Evolutionary conservation across 257 asterid species (phyloP).

Genomic region (Gynochthodes officinalis): DNA sequence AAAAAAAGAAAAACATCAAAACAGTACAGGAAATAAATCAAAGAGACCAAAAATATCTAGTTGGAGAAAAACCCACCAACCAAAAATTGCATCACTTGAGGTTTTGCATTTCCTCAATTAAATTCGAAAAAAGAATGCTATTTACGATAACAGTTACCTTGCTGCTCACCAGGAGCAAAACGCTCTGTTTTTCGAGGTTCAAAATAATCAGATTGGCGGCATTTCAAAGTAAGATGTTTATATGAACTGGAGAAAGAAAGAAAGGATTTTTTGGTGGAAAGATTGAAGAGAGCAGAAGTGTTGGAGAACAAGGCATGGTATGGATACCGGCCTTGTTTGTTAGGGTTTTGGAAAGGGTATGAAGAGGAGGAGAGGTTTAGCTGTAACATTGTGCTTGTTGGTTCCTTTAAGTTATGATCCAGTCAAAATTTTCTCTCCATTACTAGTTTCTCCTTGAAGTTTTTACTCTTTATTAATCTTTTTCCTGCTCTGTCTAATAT

Average conservation of each 20-base stretch:
- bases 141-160: constrained; percentile 30
- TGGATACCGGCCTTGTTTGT: constrained; percentile 22
- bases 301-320: constrained; percentile 16
- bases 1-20: not conserved
- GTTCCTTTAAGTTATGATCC: not conserved
- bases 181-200: constrained; percentile 51
- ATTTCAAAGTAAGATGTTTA: constrained; percentile 32
- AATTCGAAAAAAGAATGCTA: not conserved
- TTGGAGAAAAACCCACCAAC: not conserved
- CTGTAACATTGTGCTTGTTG: constrained; percentile 16
- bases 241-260: constrained; percentile 20
- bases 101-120: not conserved
- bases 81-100: not conserved
- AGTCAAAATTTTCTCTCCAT: not conserved
- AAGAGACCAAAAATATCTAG: not conserved
- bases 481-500: not conserved
- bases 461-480: too few relatives aligned
- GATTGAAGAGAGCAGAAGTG: constrained; percentile 23
- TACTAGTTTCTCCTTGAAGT: not conserved
- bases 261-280: constrained; percentile 11
- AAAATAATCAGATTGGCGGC: constrained; percentile 46
- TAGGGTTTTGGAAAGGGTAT: constrained; percentile 44
- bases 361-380: constrained; percentile 41
- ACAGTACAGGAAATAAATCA: not conserved
- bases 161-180: constrained; percentile 45